Percentiles rank a stretch among this genome's conserved stretches.
Conservation (phyloP, 2,329 filamentous ascomycete species). For the Neodidymelliopsis sp. region DNA sequence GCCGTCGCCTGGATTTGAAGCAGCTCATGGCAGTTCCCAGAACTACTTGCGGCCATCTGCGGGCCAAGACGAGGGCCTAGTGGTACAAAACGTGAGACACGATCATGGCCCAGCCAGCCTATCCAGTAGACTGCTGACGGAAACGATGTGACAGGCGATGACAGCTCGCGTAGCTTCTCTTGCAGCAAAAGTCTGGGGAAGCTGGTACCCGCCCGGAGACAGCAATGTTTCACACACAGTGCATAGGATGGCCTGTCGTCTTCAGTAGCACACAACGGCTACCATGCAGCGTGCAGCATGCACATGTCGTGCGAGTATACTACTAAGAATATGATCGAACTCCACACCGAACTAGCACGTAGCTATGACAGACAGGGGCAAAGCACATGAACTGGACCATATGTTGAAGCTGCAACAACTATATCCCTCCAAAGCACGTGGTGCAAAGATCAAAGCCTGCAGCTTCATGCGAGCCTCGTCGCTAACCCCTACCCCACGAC, state of each 20-base stretch:
- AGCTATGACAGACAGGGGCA: background rate
- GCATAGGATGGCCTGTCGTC: slow-evolving; percentile 2
- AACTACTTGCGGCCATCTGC: slow-evolving; percentile 6
- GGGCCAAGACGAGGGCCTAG: slow-evolving; percentile 6
- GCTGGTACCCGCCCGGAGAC: slow-evolving; percentile 27
- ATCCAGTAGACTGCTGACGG: slow-evolving; percentile 7
- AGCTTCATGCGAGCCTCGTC: slow-evolving; percentile 2
- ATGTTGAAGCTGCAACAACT: background rate
- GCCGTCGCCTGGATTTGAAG: background rate
- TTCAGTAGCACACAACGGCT: slow-evolving; percentile 24
- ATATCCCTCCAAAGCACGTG: background rate
- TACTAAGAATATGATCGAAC: background rate
- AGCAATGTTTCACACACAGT: slow-evolving; percentile 15
- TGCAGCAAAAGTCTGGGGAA: slow-evolving; percentile 24
- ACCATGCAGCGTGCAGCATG: slow-evolving; percentile 20
- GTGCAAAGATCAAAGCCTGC: background rate
- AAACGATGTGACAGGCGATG: slow-evolving; percentile 9
- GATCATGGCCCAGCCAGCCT: slow-evolving; percentile 3
- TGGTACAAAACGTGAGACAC: slow-evolving; percentile 21
- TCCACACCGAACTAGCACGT: background rate
- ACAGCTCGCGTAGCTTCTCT: slow-evolving; percentile 24
- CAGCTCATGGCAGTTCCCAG: slow-evolving; percentile 6
- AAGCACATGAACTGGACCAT: background rate
- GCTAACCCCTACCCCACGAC: background rate
- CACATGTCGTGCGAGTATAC: slow-evolving; percentile 11